Base-by-base conservation (phyloP, 192 early-diverging fungal genomes). In the Coemansia sp. region DNA sequence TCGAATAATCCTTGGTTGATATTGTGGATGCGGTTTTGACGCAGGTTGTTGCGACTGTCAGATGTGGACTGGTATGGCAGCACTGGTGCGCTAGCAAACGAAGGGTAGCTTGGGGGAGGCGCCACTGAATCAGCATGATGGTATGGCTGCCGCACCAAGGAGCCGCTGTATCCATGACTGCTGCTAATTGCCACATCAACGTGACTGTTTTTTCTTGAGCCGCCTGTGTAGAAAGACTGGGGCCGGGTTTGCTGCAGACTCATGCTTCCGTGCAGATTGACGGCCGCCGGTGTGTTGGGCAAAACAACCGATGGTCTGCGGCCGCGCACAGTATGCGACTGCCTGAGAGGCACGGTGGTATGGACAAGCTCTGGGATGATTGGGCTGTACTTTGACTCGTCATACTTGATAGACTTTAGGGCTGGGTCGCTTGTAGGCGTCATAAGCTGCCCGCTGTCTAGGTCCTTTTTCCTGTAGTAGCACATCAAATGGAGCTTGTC, bases 401-500 rank as follows among this genome's bases (percentile, higher is more conserved):
- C 82, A 20, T 92, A 80, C 17, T 54, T 47, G 23, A 94, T 69
- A 28, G 73, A 46, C 26, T 79, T 60, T 33, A 92, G 72, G n/a
- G 63, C 50, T 29, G 83, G 78, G 43, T 90, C 81, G 3, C 55
- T 51, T 5, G 78, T 72, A 9, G 92, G 92, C 2, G 80, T 72
- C 18, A 60, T 52, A 43, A 93, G 68, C 35, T 65, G 53, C 6
- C 79, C 79, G 5, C 53, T 53, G 19, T 79, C 63, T 4, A 86
- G 67, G 55, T 93, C 91, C 29, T 77, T 67, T 44, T 85, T 86
- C 24, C 81, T 71, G 63, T 88, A 94, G 76, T 94, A 94, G 41
- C 85, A 88, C 54, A 93, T 86, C 13, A 94, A 66, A 60, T 93
- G 89, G 26, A 92, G 73, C 67, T 89, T 91, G n/a, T n/a, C n/a